Percentiles rank a stretch among this genome's conserved stretches.
These are phyloP conservation scores for Hirschioporus abietinus DNA, from an alignment of 768 basidiomycete genomes.

Conservation along the genomic window DNA sequence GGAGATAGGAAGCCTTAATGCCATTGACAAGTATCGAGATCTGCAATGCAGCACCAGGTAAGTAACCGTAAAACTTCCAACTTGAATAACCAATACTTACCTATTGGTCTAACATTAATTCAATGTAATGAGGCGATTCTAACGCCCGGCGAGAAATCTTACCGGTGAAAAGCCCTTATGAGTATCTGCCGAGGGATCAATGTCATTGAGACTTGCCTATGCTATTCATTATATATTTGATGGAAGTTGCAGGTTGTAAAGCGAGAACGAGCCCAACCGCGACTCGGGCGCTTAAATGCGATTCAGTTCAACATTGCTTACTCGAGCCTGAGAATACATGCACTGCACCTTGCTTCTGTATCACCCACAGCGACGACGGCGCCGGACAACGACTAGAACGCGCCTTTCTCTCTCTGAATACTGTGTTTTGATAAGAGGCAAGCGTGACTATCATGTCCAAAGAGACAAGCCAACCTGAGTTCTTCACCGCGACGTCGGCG, in stretches of 20 bases:
- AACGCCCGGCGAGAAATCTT: no score
- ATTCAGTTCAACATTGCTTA: background rate
- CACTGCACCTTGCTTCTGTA: background rate
- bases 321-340: background rate
- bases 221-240: no score
- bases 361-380: background rate
- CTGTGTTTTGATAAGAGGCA: background rate
- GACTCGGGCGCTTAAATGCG: background rate
- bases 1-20: no score
- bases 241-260: background rate
- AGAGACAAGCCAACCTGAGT: slow-evolving; percentile 12
- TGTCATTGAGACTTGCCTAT: no score
- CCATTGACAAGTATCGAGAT: no score
- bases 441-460: background rate
- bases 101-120: no score
- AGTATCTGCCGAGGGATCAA: no score
- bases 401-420: background rate
- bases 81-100: no score
- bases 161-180: no score
- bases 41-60: no score
- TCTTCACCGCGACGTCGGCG: slow-evolving; percentile 58
- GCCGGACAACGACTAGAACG: background rate
- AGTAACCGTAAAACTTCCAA: no score
- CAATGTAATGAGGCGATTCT: no score
- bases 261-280: background rate